Conservation (phyloP, 164 flowering plant species). For the Brasenia schreberi region DNA sequence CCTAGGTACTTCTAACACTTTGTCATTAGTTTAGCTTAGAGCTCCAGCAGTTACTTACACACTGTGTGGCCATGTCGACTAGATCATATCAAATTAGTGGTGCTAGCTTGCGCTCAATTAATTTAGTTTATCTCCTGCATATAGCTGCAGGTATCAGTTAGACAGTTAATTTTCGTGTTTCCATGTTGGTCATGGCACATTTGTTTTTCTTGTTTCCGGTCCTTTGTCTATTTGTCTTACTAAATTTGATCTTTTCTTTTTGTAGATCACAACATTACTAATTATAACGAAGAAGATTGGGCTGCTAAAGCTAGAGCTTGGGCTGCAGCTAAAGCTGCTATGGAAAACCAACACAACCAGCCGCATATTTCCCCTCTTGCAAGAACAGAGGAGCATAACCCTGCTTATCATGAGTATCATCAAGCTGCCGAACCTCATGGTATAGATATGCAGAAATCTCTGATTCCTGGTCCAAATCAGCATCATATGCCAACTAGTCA, state of each 20-base stretch:
- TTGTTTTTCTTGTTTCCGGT: neutral
- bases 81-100: too few relatives aligned
- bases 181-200: neutral
- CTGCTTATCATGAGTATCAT: conserved; percentile 29
- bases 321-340: conserved; percentile 66
- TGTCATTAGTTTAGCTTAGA: too few relatives aligned
- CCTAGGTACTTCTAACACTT: too few relatives aligned
- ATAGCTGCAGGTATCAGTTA: too few relatives aligned
- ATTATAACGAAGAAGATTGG: conserved; percentile 77
- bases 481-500: conserved; percentile 32
- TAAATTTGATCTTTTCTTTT: neutral
- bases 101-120: too few relatives aligned
- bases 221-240: neutral
- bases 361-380: conserved; percentile 25
- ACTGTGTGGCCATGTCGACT: too few relatives aligned
- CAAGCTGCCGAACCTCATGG: conserved; percentile 36
- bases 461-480: conserved; percentile 31
- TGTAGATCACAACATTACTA: conserved; percentile 24
- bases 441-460: conserved; percentile 29
- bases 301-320: conserved; percentile 91
- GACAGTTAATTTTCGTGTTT: too few relatives aligned
- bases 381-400: conserved; percentile 40
- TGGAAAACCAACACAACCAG: conserved; percentile 50
- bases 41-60: too few relatives aligned
- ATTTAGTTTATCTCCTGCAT: too few relatives aligned